Base-by-base conservation (phyloP, 2,329 filamentous ascomycete species). In the Fusarium oligoseptatum region DNA sequence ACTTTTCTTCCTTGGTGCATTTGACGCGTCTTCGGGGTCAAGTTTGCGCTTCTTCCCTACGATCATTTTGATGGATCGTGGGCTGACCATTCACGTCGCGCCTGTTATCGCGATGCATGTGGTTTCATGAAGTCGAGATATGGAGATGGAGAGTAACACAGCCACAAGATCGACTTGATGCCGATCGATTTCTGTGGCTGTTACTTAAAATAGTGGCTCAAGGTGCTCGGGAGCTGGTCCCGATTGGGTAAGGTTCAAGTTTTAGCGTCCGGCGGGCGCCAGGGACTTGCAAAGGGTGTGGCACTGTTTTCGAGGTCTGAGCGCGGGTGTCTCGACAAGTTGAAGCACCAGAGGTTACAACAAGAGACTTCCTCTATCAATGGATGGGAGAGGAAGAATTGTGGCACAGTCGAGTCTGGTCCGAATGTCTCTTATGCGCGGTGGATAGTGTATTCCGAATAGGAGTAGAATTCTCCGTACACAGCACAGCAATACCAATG, bases 31-130 rank as follows among this genome's bases (percentile, higher is more conserved):
- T 36, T 67, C 11, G 8, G 43, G 32, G 36, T 22, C 62, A 56
- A 66, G 64, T 66, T 80, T 83, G 27, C 82, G 75, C 70, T 83
- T 84, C 6, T 27, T 43, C 22, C 73, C 66, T 24, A 45, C 61
- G 6, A 69, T 41, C 82, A 83, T 83, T 64, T 56, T 69, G 43
- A 24, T 8, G 27, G 45, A 55, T 37, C 12, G 36, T 43, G 55
- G 27, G 22, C 60, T 27, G 41, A 17, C 55, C 12, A 32, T 58
- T 22, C 66, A 74, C 60, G 56, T 56, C 76, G 70, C 71, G 76
- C 68, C 45, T 61, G 41, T 58, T 15, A 60, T 22, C 9, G 48
- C 37, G 48, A 24, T 37, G 55, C 20, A 48, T 45, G 48, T 37
- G 20, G 45, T 50, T 50, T 50, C 45, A 17, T 60, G 55, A 17